Conservation (phyloP, 495 filamentous ascomycete genomes). For the Aspergillus carlsbadensis region DNA sequence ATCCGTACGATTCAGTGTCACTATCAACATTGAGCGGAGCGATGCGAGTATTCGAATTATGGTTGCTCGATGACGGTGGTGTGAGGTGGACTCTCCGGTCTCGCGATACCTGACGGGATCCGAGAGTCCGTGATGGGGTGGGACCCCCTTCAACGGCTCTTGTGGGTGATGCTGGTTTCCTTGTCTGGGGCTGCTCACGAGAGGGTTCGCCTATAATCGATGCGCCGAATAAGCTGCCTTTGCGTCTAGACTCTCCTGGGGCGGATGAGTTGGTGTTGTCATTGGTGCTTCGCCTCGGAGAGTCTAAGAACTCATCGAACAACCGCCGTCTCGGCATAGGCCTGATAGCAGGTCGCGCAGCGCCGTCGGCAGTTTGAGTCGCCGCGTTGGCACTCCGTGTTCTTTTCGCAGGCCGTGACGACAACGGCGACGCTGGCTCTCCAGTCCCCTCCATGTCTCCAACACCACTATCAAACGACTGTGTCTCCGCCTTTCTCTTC, state of each 20-base stretch:
- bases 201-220: neutral
- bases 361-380: neutral
- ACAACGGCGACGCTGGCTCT: conserved; percentile 3
- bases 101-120: neutral
- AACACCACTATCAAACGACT: conserved; percentile 4
- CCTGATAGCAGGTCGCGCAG: neutral
- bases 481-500: conserved; percentile 2
- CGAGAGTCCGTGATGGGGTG: neutral
- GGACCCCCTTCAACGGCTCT: neutral
- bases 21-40: neutral
- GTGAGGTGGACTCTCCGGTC: neutral
- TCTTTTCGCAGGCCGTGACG: neutral
- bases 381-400: neutral
- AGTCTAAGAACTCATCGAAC: neutral
- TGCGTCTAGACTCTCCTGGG: neutral
- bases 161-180: neutral
- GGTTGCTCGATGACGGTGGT: neutral
- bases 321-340: conserved; percentile 1
- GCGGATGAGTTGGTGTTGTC: neutral
- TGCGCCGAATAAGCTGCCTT: neutral
- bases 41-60: neutral
- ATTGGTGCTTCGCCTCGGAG: neutral
- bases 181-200: neutral
- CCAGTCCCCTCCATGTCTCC: neutral
- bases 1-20: conserved; percentile 10